Conservation (phyloP, 179 eudicot species). For the Sideroxylon spinosum region DNA sequence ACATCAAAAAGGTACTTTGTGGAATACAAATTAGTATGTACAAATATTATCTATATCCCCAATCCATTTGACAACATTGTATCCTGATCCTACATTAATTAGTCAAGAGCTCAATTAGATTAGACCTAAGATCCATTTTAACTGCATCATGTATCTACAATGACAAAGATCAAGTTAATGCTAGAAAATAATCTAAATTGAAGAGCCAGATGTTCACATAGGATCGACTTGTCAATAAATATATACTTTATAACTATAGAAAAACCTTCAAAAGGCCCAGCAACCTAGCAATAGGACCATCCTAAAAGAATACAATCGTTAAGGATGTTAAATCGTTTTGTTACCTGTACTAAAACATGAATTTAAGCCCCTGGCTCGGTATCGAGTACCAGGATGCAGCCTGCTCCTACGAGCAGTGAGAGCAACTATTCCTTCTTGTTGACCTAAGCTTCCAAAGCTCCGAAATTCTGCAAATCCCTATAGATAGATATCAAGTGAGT, state of each 20-base stretch:
- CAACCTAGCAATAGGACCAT: not conserved
- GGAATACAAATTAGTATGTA: not conserved
- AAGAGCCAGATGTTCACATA: not conserved
- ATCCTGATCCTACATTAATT: not conserved
- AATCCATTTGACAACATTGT: not conserved
- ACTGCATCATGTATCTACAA: not conserved
- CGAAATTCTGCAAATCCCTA: constrained; percentile 95
- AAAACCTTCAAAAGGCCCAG: not conserved
- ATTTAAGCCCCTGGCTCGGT: constrained; percentile 92
- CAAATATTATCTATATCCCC: not conserved
- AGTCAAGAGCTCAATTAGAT: not conserved
- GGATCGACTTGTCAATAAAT: not conserved
- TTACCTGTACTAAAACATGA: constrained; percentile 92
- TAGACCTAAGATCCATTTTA: not conserved
- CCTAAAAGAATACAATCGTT: not conserved
- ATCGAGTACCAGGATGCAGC: constrained; percentile 98
- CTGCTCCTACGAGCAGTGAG: constrained; percentile 97
- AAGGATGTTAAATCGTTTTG: constrained; percentile 6
- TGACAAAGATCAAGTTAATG: not conserved
- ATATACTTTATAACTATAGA: not conserved
- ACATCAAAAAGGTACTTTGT: not conserved
- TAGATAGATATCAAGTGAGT: constrained; percentile 28
- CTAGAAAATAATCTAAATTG: not conserved
- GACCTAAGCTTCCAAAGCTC: constrained; percentile 94
- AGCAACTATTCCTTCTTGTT: constrained; percentile 91